Base-by-base conservation (phyloP, 176 grass and related monocot species). In the Cenchrus americanus region DNA sequence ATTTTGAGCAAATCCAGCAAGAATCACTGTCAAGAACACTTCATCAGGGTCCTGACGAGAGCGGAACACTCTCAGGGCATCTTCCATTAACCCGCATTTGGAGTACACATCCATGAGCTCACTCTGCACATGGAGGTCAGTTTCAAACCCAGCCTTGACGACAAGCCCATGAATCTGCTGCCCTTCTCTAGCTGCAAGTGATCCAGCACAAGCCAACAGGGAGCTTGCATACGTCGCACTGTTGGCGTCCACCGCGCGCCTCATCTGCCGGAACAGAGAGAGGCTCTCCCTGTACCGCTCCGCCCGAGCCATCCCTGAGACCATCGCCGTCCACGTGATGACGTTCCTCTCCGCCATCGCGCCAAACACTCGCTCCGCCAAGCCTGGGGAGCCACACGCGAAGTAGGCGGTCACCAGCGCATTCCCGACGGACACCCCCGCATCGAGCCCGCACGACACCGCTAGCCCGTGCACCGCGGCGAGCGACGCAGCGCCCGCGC, bases 101-200 rank as follows among this genome's bases (percentile, higher is more conserved):
- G 93, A 95, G 58, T 95, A 98, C 73, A 95, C 71, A 27, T 95
- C 96, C 96, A 98, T 95, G 79, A 98, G 83, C 43, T 64, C 89
- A 51, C 96, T 90, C 78, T 88, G 76, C 10, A 98, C 87, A 62
- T 77, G 84, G 14, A 98, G 90, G 49, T 95, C 91, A 24, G 58
- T 34, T 6, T 27, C 87, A 15, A 90, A 73, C 18, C 91, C 96
- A 62, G 87, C 87, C 80, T 95, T 95, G 30, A 95, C 37, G 18
- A 76, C 85, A 51, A 98, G 96, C 49, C 85, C 85, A 81, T 98
- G 96, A 88, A 98, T 75, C 85, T 98, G 93, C 53, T 69, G 84
- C 0, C 85, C 93, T 94, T 87, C 88, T 6, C 49, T 64, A 37
- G 92, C 79, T 8, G 88, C 89, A 66, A 81, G 53, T 8, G 77